phyloP scores from a whole-genome alignment of 2,329 filamentous ascomycete genomes.

The Aspergillus spinulosporus region DNA sequence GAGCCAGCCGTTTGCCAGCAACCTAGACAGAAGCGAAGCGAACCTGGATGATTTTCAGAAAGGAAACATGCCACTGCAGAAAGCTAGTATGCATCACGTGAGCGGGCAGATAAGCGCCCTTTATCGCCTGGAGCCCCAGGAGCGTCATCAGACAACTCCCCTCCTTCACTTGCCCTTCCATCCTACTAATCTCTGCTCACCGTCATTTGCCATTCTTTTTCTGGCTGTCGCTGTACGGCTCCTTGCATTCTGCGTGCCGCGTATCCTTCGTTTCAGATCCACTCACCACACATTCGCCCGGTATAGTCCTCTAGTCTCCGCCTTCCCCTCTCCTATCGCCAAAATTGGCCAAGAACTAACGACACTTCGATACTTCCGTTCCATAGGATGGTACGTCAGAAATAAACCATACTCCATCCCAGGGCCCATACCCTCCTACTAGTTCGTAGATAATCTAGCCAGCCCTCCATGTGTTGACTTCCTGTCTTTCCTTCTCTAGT shows the following conservation, averaged over 20 bases:
- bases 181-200: conserved; percentile 1
- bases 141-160: conserved; percentile 10
- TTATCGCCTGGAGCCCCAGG: conserved; percentile 7
- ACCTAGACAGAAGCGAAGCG: background rate
- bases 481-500: conserved; percentile 30
- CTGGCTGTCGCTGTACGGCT: background rate
- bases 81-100: conserved; percentile 18
- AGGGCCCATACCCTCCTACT: background rate
- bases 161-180: background rate
- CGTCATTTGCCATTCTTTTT: background rate
- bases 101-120: conserved; percentile 11
- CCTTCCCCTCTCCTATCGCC: conserved; percentile 12
- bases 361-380: background rate
- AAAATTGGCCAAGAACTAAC: conserved; percentile 12
- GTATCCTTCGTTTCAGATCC: background rate
- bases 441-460: background rate
- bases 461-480: conserved; percentile 23
- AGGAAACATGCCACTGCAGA: no score
- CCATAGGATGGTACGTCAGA: conserved; percentile 24
- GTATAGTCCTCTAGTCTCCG: conserved; percentile 15
- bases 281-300: conserved; percentile 7
- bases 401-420: background rate
- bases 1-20: conserved; percentile 3
- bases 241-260: background rate
- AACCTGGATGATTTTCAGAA: background rate